phyloP scores from a whole-genome alignment of 768 basidiomycete genomes.

The Tylopilus sp. region DNA sequence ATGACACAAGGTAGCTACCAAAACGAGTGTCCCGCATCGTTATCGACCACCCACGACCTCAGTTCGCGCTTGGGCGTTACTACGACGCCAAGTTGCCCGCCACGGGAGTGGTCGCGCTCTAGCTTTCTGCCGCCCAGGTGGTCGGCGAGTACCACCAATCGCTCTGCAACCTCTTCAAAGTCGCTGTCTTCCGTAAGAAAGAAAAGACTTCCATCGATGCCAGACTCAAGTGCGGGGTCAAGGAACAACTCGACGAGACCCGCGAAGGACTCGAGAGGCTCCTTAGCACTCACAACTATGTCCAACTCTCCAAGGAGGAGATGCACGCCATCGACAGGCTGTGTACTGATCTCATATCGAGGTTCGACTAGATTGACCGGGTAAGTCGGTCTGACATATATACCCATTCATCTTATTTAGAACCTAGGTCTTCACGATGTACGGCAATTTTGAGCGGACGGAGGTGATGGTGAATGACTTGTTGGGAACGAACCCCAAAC shows the following conservation, averaged over 20 bases:
- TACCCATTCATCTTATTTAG: neutral
- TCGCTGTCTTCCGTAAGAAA: constrained; percentile 86
- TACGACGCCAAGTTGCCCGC: too few relatives aligned
- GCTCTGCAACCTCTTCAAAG: constrained; percentile 89
- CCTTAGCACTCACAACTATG: too few relatives aligned
- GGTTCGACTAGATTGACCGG: constrained; percentile 95
- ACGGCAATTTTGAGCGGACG: constrained; percentile 91
- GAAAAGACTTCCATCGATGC: constrained; percentile 94
- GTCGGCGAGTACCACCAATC: constrained; percentile 91
- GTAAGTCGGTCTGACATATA: constrained; percentile 62
- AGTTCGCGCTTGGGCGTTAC: too few relatives aligned
- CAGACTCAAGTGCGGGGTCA: constrained; percentile 85
- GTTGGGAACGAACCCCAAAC: constrained; percentile 80
- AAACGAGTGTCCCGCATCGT: too few relatives aligned
- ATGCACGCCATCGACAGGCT: too few relatives aligned
- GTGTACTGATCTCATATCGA: constrained; percentile 73
- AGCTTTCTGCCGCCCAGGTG: constrained; percentile 83
- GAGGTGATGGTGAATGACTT: constrained; percentile 95
- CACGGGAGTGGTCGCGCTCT: constrained; percentile 45
- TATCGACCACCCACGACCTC: too few relatives aligned
- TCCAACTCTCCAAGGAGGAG: too few relatives aligned
- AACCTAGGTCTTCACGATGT: constrained; percentile 85
- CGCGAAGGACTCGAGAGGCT: too few relatives aligned
- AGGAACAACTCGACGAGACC: constrained; percentile 89
- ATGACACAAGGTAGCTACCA: too few relatives aligned